Evolutionary conservation across 208 protist genomes (phyloP), one percentile per base, ranked within the genome.

Genomic region (Angomonas deanei): DNA sequence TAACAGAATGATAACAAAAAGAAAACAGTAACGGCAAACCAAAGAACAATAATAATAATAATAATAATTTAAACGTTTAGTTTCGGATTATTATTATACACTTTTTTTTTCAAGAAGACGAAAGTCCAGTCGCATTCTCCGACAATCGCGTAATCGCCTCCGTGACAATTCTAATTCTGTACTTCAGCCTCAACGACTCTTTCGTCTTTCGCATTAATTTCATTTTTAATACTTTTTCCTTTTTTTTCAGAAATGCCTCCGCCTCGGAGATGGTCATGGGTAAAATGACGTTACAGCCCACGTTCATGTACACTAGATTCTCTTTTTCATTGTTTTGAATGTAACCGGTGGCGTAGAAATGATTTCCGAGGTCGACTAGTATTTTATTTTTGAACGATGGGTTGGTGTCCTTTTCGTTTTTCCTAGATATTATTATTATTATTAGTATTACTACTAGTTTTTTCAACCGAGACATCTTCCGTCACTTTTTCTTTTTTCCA

Each of bases 231-330:
- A 81, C 53, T 28, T 68, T 66, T 66, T 91, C 84, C 33, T 79
- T 81, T 61, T 74, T 86, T 10, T 56, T 8, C 19, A 94, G 39
- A 64, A 90, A 91, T 3, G 26, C 28, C 24, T 72, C 64, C 0
- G 84, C 80, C 39, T 91, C 82, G 11, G 59, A 73, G 15, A 67
- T 61, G 15, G 67, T 70, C 88, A 94, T 90, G 39, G 73, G 70
- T 21, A 94, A 68, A 19, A 94, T 77, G 10, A 94, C 76, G 32
- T 83, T 83, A 55, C 84, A 91, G n/a, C 88, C 88, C 8, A 94
- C 39, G 64, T 92, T 94, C 33, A 94, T 65, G 67, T 78, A 74
- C 24, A 94, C 59, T 2, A 50, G 10, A 24, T 26, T 46, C 10
- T 34, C 5, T 50, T 50, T 13, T 21, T 50, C 17, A 26, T 23